A percentile compares a stretch with the other conserved stretches of the same genome.
Evolutionary conservation across 208 protist species (phyloP).

Genomic region (Acanthamoeba castellanii): DNA sequence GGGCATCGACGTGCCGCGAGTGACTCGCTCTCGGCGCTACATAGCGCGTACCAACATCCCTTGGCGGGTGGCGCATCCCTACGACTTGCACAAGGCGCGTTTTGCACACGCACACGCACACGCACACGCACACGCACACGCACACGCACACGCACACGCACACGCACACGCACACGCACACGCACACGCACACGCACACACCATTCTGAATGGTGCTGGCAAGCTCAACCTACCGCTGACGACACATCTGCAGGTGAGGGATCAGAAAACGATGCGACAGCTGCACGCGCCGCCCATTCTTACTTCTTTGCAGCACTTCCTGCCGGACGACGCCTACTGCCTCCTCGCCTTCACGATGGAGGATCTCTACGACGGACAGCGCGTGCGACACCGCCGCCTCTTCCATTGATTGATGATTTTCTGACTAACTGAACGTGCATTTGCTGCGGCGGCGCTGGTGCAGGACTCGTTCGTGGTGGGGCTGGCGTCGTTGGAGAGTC

Average conservation of each 20-base stretch:
- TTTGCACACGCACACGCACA: background rate
- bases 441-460: too few species aligned
- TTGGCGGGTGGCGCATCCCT: slow-evolving; percentile 49
- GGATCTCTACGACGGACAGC: slow-evolving; percentile 52
- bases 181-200: background rate
- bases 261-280: background rate
- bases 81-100: slow-evolving; percentile 40
- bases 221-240: background rate
- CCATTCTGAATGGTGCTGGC: background rate
- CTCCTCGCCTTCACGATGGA: slow-evolving; percentile 64
- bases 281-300: slow-evolving; percentile 38
- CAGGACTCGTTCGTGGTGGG: slow-evolving; percentile 65
- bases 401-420: too few species aligned
- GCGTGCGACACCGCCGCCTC: background rate
- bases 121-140: background rate
- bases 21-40: background rate
- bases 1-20: background rate
- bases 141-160: background rate
- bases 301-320: slow-evolving; percentile 35
- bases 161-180: too few species aligned
- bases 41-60: slow-evolving; percentile 10
- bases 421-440: background rate
- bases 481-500: slow-evolving; percentile 34
- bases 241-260: background rate
- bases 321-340: slow-evolving; percentile 47